Evolutionary conservation across 257 asterid species (phyloP).

Genomic region (Sherardia arvensis): DNA sequence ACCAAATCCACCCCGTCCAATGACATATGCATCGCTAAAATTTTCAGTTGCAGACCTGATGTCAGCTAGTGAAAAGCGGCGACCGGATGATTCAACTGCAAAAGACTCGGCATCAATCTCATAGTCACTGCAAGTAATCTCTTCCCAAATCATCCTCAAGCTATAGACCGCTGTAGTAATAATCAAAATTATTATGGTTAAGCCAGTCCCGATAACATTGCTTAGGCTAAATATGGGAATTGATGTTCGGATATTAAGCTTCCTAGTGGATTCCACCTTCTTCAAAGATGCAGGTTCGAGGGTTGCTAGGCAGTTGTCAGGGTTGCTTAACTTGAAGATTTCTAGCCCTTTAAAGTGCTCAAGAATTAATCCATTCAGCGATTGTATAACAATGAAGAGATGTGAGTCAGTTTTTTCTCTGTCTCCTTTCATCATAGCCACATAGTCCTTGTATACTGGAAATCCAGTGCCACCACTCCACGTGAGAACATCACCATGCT

Average conservation of each 20-base stretch:
- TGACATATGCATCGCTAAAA: constrained; percentile 6
- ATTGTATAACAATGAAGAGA: neutral
- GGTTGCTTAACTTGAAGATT: constrained; percentile 13
- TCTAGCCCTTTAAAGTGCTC: constrained; percentile 11
- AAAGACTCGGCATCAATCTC: neutral
- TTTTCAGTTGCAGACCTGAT: constrained; percentile 10
- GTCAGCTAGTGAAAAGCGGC: constrained; percentile 9
- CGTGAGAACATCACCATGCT: neutral
- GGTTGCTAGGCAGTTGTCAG: constrained; percentile 6
- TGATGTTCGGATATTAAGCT: neutral
- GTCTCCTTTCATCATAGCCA: neutral
- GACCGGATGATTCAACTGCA: neutral
- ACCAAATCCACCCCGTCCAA: constrained; percentile 17
- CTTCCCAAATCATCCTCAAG: neutral
- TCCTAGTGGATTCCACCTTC: neutral
- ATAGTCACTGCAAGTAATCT: neutral
- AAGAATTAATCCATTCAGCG: neutral
- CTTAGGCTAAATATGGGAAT: neutral
- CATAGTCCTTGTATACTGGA: constrained; percentile 12
- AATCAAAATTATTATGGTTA: neutral
- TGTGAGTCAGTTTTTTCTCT: neutral
- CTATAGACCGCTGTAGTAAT: neutral
- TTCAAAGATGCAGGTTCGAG: neutral
- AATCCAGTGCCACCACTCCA: constrained; percentile 9
- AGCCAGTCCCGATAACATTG: neutral